These are phyloP conservation scores for Alternaria atra DNA, from an alignment of 2,329 filamentous ascomycete species.

Conservation along the genomic window DNA sequence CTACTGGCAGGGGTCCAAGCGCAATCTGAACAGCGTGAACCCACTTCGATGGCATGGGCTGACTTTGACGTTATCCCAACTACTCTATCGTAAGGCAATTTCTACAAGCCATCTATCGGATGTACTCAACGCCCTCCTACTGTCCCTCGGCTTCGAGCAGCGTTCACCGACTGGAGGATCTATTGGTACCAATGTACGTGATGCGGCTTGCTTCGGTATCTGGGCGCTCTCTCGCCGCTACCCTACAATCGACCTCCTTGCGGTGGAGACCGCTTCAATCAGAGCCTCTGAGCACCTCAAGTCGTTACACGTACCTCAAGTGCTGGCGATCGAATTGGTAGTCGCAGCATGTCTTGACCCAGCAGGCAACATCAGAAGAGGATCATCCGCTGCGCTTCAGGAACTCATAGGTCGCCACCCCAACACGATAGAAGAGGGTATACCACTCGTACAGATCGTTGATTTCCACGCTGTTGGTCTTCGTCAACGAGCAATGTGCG, in stretches of 20 bases:
- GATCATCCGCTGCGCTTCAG: slow-evolving; percentile 91
- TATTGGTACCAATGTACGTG: slow-evolving; percentile 87
- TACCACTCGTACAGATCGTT: slow-evolving; percentile 84
- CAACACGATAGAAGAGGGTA: slow-evolving; percentile 81
- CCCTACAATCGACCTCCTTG: slow-evolving; percentile 76
- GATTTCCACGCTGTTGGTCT: slow-evolving; percentile 94
- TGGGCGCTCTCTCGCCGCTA: slow-evolving; percentile 93
- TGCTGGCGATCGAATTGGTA: slow-evolving; percentile 82
- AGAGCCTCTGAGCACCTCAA: slow-evolving; percentile 55
- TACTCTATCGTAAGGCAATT: slow-evolving; percentile 85
- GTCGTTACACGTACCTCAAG: slow-evolving; percentile 68
- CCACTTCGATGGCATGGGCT: slow-evolving; percentile 91
- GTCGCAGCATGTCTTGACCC: slow-evolving; percentile 86
- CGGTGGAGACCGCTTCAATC: slow-evolving; percentile 60
- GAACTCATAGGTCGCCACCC: slow-evolving; percentile 94
- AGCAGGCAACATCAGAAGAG: slow-evolving; percentile 90
- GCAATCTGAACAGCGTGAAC: slow-evolving; percentile 78
- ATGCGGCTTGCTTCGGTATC: slow-evolving; percentile 94
- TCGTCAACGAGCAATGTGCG: slow-evolving; percentile 80
- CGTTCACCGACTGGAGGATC: slow-evolving; percentile 84
- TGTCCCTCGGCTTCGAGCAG: slow-evolving; percentile 88
- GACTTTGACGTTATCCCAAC: slow-evolving; percentile 84
- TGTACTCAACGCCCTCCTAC: slow-evolving; percentile 78
- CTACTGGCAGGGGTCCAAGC: slow-evolving; percentile 61
- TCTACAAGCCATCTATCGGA: slow-evolving; percentile 74